These are phyloP conservation scores for Xylaria telfairii DNA, from an alignment of 495 filamentous ascomycete species.

Conservation along the genomic window DNA sequence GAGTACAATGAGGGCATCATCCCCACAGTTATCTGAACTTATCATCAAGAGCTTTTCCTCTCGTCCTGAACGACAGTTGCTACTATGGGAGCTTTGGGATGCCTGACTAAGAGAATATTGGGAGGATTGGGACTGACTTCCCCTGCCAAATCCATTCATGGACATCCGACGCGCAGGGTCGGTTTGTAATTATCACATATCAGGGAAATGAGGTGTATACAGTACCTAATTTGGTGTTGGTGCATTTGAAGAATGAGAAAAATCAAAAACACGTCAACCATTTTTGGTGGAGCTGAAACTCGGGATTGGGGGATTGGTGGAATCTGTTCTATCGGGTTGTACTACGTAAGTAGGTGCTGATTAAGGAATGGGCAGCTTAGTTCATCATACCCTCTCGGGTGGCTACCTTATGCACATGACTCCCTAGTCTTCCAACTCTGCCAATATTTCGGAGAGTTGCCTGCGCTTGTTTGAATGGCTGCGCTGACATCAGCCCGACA, in stretches of 20 bases:
- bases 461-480: neutral
- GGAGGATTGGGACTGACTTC: neutral
- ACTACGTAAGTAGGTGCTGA: constrained; percentile 6
- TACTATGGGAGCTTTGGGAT: constrained; percentile 8
- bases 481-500: neutral
- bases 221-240: constrained; percentile 10
- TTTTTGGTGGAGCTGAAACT: neutral
- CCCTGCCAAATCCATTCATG: neutral
- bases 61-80: neutral
- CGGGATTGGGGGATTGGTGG: constrained; percentile 15
- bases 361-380: constrained; percentile 6
- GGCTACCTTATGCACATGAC: neutral
- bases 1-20: neutral
- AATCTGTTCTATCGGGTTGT: constrained; percentile 11
- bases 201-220: neutral
- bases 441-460: neutral
- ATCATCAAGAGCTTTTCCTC: neutral
- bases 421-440: neutral
- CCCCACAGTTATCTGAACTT: neutral
- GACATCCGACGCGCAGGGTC: neutral
- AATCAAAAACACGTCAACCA: neutral
- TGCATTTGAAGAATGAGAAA: constrained; percentile 1
- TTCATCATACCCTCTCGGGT: neutral
- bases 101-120: neutral
- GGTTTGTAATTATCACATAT: neutral